These are phyloP conservation scores for Tanacetum coccineum DNA, from an alignment of 129 eudicot genomes.

Conservation along the genomic window DNA sequence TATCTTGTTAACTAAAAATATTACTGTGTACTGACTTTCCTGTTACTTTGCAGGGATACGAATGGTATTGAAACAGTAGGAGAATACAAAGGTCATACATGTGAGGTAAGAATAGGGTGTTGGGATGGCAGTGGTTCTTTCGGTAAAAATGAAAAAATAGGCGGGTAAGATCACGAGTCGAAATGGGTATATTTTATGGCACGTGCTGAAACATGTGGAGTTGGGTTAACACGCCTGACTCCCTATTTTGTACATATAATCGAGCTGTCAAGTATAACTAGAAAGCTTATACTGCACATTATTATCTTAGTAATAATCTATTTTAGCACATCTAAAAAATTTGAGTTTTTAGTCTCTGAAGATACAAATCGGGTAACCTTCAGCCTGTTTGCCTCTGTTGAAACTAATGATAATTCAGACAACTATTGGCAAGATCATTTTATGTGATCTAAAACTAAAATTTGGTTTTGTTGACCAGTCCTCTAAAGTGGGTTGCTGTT, in stretches of 20 bases:
- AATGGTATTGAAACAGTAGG: constrained; percentile 68
- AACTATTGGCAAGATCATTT: neutral
- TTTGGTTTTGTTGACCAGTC: constrained; percentile 43
- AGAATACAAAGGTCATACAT: constrained; percentile 95
- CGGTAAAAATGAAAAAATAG: neutral
- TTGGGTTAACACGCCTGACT: neutral
- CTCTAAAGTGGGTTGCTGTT: constrained; percentile 91
- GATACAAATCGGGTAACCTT: too few species aligned
- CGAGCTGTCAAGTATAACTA: too few species aligned
- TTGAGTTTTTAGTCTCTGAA: too few species aligned
- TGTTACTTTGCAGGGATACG: constrained; percentile 50
- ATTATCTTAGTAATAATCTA: too few species aligned
- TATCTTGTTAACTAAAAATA: constrained; percentile 2
- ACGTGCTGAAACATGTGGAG: neutral
- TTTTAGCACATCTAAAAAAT: too few species aligned
- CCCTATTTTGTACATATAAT: too few species aligned
- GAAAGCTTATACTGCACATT: neutral
- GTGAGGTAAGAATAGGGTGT: constrained; percentile 57
- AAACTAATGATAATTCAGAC: too few species aligned
- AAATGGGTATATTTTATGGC: too few species aligned
- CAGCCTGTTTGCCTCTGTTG: neutral
- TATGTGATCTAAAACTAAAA: neutral
- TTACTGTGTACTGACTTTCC: constrained; percentile 13
- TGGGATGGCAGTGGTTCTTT: neutral
- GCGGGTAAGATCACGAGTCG: neutral